Conservation (phyloP, 2,329 filamentous ascomycete species). For the Catunica adiposa region DNA sequence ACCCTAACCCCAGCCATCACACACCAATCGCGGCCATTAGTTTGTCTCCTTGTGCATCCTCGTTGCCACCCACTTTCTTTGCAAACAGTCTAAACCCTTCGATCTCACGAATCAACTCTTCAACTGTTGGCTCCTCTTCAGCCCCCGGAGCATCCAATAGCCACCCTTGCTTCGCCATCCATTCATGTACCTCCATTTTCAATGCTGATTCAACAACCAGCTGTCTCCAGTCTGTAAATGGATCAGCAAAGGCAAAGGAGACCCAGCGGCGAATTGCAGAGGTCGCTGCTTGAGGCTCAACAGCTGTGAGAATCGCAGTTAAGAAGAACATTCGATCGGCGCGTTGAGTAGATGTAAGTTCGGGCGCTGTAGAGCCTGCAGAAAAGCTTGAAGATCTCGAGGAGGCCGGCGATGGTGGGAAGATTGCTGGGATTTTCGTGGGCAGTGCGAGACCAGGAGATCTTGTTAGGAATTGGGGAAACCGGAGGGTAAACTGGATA, state of each 20-base stretch:
- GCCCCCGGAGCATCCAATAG: conserved; percentile 5
- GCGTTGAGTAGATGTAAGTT: background rate
- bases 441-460: background rate
- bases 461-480: conserved; percentile 10
- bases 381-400: background rate
- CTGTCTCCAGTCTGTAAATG: conserved; percentile 3
- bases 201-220: conserved; percentile 10
- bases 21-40: background rate
- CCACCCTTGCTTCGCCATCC: conserved; percentile 5
- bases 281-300: conserved; percentile 34
- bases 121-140: background rate
- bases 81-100: conserved; percentile 7
- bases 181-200: conserved; percentile 2
- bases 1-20: too few relatives aligned
- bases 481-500: conserved; percentile 10
- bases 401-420: background rate
- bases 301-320: conserved; percentile 80
- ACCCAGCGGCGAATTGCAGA: conserved; percentile 11
- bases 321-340: conserved; percentile 28
- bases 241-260: conserved; percentile 12
- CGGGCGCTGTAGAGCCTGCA: background rate
- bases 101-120: conserved; percentile 5
- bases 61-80: background rate
- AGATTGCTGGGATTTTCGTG: background rate
- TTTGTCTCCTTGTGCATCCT: background rate